These are phyloP conservation scores for Takashimella tepidaria DNA, from an alignment of 1,284 basidiomycete genomes.

Conservation along the genomic window DNA sequence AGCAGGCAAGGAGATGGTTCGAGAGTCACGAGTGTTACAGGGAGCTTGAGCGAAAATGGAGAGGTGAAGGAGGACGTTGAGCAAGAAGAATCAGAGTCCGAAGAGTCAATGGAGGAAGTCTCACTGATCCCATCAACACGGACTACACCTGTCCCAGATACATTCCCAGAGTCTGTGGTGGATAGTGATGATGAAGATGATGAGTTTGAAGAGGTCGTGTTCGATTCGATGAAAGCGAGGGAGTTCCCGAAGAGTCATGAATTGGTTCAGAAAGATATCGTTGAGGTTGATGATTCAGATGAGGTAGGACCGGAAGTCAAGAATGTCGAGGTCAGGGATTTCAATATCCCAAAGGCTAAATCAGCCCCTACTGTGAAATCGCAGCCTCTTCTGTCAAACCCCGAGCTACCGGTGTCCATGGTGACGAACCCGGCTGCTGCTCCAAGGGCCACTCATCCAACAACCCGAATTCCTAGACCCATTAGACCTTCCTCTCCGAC, in stretches of 20 bases:
- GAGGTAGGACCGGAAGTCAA: too few relatives aligned
- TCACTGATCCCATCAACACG: constrained; percentile 17
- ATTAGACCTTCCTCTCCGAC: too few relatives aligned
- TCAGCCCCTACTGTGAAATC: too few relatives aligned
- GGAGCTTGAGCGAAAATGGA: background rate
- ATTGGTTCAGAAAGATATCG: too few relatives aligned
- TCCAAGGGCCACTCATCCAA: too few relatives aligned
- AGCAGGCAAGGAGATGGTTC: constrained; percentile 20
- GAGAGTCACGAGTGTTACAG: too few relatives aligned
- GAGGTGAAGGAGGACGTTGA: background rate
- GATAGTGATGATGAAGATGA: constrained; percentile 17
- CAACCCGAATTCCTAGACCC: too few relatives aligned
- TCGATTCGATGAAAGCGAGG: constrained; percentile 6
- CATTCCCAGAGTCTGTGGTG: background rate
- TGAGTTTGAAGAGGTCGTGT: constrained; percentile 22
- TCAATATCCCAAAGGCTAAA: too few relatives aligned
- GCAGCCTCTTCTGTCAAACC: too few relatives aligned
- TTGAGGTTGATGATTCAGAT: constrained; percentile 9
- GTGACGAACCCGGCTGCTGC: too few relatives aligned
- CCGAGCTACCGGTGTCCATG: too few relatives aligned
- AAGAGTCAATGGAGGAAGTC: constrained; percentile 35
- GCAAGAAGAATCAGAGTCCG: constrained; percentile 11
- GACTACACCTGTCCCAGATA: constrained; percentile 10
- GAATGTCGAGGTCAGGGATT: too few relatives aligned
- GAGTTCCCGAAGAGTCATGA: background rate